A percentile compares a stretch with the other conserved stretches of the same genome.
Evolutionary conservation across 1,284 basidiomycete genomes (phyloP).

Genomic region (Vanrija humicola): DNA sequence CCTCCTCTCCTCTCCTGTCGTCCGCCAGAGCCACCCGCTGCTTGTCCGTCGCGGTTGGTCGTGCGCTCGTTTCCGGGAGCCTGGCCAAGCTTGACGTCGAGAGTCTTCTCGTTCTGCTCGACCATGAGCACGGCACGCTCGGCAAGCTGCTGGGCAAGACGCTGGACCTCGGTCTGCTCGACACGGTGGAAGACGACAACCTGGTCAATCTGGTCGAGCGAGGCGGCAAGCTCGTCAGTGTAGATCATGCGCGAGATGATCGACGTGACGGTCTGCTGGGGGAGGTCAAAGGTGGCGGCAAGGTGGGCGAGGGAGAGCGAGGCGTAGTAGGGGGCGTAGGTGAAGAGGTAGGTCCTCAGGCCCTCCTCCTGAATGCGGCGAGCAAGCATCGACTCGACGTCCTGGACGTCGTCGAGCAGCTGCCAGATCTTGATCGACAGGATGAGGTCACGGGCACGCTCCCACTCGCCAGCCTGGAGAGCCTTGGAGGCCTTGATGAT

Average conservation of each 20-base stretch:
- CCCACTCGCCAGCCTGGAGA: constrained; percentile 94
- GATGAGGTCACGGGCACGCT: constrained; percentile 86
- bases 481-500: constrained; percentile 99
- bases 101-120: constrained; percentile 94
- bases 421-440: constrained; percentile 97
- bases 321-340: constrained; percentile 93
- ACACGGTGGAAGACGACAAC: constrained; percentile 87
- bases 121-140: constrained; percentile 82
- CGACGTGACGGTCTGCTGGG: constrained; percentile 75
- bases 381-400: constrained; percentile 92
- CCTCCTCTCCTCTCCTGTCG: constrained; percentile 41
- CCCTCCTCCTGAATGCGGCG: constrained; percentile 97
- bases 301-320: constrained; percentile 84
- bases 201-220: constrained; percentile 80
- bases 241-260: constrained; percentile 99
- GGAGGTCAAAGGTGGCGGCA: constrained; percentile 80
- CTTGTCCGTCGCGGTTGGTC: constrained; percentile 51
- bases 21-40: constrained; percentile 34
- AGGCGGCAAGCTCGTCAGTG: constrained; percentile 92
- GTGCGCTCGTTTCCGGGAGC: constrained; percentile 56
- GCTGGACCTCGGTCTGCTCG: constrained; percentile 83
- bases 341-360: constrained; percentile 93
- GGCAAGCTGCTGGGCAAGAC: constrained; percentile 78
- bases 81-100: constrained; percentile 81
- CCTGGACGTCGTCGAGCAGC: constrained; percentile 80